These are phyloP conservation scores for Agarophyton chilense DNA, from an alignment of 23 red algal genomes.

Conservation along the genomic window DNA sequence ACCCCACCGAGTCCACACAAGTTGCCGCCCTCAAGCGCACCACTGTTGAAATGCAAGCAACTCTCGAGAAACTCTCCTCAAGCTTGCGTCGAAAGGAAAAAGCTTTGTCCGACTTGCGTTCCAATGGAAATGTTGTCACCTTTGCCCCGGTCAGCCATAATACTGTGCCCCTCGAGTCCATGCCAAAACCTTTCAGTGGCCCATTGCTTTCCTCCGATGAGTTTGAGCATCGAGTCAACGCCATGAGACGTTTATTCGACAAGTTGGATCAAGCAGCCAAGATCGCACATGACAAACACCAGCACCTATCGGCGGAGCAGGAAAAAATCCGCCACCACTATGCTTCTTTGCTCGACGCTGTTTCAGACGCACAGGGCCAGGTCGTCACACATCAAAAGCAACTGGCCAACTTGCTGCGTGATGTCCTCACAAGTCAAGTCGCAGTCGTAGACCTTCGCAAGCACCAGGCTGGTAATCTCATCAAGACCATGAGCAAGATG, in stretches of 20 bases:
- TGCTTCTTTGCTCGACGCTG: background rate
- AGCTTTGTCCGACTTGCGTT: background rate
- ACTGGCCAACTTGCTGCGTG: background rate
- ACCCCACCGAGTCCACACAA: background rate
- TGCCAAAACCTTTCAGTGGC: background rate
- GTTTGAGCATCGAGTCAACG: slow-evolving; percentile 7
- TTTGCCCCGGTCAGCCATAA: slow-evolving; percentile 2
- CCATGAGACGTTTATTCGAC: slow-evolving; percentile 19
- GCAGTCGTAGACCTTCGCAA: slow-evolving; percentile 31
- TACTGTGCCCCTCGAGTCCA: background rate
- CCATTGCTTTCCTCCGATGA: background rate
- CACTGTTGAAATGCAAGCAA: slow-evolving; percentile 7
- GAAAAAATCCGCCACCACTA: slow-evolving; percentile 27
- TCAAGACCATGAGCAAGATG: slow-evolving; percentile 46
- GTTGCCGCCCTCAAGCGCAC: background rate
- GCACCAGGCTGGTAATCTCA: slow-evolving; percentile 50
- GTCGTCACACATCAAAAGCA: slow-evolving; percentile 18
- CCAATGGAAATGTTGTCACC: background rate
- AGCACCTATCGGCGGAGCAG: slow-evolving; percentile 1
- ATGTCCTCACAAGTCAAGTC: slow-evolving; percentile 10
- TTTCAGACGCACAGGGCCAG: slow-evolving; percentile 1
- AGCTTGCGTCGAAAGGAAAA: slow-evolving; percentile 16
- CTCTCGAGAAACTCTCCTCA: slow-evolving; percentile 18
- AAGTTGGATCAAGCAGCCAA: slow-evolving; percentile 20
- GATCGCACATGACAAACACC: background rate